Percentiles rank a stretch among this genome's conserved stretches.
Conservation (phyloP, 208 protist genomes). For the Naegleria fowleri region DNA sequence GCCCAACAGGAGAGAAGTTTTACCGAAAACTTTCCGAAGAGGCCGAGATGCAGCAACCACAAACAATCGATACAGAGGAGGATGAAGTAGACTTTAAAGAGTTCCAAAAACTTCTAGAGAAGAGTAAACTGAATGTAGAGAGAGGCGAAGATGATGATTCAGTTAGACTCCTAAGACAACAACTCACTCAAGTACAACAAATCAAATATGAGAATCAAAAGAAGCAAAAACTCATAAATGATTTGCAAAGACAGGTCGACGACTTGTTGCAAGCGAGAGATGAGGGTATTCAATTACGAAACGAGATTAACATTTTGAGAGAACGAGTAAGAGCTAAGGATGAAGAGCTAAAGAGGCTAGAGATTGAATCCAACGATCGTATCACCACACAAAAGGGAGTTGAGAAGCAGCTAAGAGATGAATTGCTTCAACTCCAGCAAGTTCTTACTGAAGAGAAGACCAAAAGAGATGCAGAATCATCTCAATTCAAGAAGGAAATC, state of each 20-base stretch:
- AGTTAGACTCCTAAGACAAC: conserved; percentile 16
- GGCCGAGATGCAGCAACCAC: background rate
- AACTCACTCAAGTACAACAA: conserved; percentile 21
- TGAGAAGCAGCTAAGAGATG: background rate
- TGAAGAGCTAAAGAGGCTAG: background rate
- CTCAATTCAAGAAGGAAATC: background rate
- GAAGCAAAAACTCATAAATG: conserved; percentile 19
- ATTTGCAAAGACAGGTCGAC: conserved; percentile 2
- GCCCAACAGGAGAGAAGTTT: background rate
- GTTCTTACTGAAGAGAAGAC: background rate
- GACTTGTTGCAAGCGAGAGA: background rate
- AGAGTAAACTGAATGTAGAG: background rate
- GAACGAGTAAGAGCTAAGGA: background rate
- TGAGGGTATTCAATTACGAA: background rate
- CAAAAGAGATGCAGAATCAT: background rate
- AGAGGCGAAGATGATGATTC: conserved; percentile 8
- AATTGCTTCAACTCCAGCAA: background rate
- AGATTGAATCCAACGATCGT: background rate
- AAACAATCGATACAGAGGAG: background rate
- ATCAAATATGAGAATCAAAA: conserved; percentile 19
- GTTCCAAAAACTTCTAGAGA: conserved; percentile 21
- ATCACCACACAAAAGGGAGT: background rate
- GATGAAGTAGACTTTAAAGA: conserved; percentile 13
- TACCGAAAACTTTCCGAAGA: background rate
- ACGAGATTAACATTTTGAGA: background rate